Conservation (phyloP, 2,329 filamentous ascomycete species). For the Geosmithia morbida region DNA sequence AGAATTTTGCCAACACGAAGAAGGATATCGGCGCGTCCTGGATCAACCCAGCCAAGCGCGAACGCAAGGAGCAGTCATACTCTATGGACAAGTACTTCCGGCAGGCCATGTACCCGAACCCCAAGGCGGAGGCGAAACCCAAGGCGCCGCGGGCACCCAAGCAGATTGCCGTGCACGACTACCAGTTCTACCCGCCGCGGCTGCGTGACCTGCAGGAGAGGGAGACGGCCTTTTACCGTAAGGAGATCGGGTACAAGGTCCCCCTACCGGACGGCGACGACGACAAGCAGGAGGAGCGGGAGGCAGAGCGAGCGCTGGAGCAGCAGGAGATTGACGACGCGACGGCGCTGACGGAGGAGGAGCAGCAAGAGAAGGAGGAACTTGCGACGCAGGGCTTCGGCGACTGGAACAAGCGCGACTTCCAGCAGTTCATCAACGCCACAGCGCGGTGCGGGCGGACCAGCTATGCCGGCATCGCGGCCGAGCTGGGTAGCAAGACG, state of each 20-base stretch:
- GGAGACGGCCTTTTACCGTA: constrained; percentile 89
- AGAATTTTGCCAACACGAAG: constrained; percentile 78
- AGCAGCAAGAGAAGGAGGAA: constrained; percentile 71
- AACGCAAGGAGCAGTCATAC: constrained; percentile 95
- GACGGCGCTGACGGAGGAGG: constrained; percentile 73
- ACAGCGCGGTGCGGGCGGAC: constrained; percentile 83
- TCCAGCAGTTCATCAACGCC: constrained; percentile 95
- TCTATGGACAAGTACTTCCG: constrained; percentile 99
- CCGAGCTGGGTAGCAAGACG: constrained; percentile 84
- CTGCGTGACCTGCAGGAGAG: constrained; percentile 86
- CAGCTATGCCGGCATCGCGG: constrained; percentile 72
- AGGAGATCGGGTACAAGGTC: constrained; percentile 92
- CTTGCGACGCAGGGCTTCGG: constrained; percentile 77
- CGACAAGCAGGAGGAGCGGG: constrained; percentile 70
- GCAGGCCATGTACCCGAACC: constrained; percentile 64
- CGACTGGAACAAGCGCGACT: constrained; percentile 93
- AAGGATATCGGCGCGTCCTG: constrained; percentile 87
- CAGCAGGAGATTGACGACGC: constrained; percentile 92
- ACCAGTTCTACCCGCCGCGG: constrained; percentile 84
- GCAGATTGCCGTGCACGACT: constrained; percentile 84
- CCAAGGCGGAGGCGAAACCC: constrained; percentile 79
- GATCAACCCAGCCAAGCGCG: constrained; percentile 98
- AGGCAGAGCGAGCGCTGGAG: constrained; percentile 74
- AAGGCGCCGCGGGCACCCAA: constrained; percentile 93
- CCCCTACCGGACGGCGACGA: constrained; percentile 80